Percentiles rank a stretch among this genome's conserved stretches.
Conservation (phyloP, 495 filamentous ascomycete species). For the Aspergillus cristatus region DNA sequence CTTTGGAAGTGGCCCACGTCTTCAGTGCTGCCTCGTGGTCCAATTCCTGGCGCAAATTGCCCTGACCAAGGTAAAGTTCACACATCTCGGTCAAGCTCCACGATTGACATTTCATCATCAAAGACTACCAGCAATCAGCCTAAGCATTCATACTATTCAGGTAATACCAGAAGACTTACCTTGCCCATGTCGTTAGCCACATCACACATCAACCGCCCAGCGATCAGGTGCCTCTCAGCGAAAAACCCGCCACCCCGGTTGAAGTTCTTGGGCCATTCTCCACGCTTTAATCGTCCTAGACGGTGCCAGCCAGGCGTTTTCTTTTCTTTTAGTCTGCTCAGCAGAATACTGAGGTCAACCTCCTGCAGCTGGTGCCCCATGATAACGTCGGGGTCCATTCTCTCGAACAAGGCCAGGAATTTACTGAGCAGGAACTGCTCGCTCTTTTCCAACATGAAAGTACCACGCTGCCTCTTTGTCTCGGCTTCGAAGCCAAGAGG, state of each 20-base stretch:
- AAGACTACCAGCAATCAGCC: constrained; percentile 47
- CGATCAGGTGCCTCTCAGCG: constrained; percentile 78
- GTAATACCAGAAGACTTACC: constrained; percentile 21
- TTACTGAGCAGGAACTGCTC: constrained; percentile 76
- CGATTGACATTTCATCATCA: constrained; percentile 94
- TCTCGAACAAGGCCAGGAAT: constrained; percentile 80
- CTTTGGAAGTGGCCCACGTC: constrained; percentile 74
- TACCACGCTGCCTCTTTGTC: constrained; percentile 58
- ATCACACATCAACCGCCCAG: constrained; percentile 87
- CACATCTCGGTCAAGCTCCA: constrained; percentile 99
- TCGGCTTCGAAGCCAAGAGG: constrained; percentile 79
- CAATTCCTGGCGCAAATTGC: constrained; percentile 62
- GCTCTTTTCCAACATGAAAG: constrained; percentile 67
- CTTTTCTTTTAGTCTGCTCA: constrained; percentile 79
- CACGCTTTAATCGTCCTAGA: constrained; percentile 74
- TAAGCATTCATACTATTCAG: background rate
- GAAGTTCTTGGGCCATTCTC: constrained; percentile 80
- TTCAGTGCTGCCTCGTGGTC: constrained; percentile 83
- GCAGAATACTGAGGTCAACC: constrained; percentile 85
- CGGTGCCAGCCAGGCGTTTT: constrained; percentile 90
- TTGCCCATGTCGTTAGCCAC: constrained; percentile 94
- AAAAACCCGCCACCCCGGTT: constrained; percentile 85
- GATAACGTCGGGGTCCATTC: constrained; percentile 85
- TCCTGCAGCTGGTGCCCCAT: constrained; percentile 95
- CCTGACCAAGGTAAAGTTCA: constrained; percentile 68